Conservation (phyloP, 2,329 filamentous ascomycete species). For the Scopulariopsis brevicaulis region DNA sequence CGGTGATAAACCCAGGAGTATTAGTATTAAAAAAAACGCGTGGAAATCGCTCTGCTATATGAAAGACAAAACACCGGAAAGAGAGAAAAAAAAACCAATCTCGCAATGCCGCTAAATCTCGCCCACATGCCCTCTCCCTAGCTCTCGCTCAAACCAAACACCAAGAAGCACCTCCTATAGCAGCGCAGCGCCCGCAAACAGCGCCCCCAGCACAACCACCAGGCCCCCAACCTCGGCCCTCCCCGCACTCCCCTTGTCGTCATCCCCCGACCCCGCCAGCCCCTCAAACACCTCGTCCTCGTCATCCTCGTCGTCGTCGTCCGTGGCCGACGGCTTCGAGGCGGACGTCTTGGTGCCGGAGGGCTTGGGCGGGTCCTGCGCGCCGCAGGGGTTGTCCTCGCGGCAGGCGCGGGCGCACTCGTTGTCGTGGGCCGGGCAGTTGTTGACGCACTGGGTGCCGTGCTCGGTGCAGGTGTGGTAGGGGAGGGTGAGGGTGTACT, state of each 20-base stretch:
- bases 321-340: conserved; percentile 11
- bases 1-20: not conserved
- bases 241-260: conserved; percentile 16
- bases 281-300: conserved; percentile 9
- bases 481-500: conserved; percentile 69
- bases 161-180: conserved; percentile 13
- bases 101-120: not conserved
- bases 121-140: not conserved
- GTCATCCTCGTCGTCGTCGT: conserved; percentile 7
- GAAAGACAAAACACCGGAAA: not conserved
- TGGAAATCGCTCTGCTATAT: not conserved
- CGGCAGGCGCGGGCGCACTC: conserved; percentile 51
- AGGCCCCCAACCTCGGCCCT: conserved; percentile 18
- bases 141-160: not conserved
- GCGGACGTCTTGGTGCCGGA: conserved; percentile 36
- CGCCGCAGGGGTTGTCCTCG: conserved; percentile 61
- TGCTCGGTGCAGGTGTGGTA: conserved; percentile 66
- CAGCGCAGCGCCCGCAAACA: conserved; percentile 28
- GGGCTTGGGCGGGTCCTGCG: conserved; percentile 46
- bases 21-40: not conserved
- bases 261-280: not conserved
- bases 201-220: conserved; percentile 21
- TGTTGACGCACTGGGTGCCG: conserved; percentile 54
- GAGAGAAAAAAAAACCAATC: not conserved
- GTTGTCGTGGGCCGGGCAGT: conserved; percentile 43